phyloP scores from a whole-genome alignment of 176 grass and related monocot species.

The Avena insularis region DNA sequence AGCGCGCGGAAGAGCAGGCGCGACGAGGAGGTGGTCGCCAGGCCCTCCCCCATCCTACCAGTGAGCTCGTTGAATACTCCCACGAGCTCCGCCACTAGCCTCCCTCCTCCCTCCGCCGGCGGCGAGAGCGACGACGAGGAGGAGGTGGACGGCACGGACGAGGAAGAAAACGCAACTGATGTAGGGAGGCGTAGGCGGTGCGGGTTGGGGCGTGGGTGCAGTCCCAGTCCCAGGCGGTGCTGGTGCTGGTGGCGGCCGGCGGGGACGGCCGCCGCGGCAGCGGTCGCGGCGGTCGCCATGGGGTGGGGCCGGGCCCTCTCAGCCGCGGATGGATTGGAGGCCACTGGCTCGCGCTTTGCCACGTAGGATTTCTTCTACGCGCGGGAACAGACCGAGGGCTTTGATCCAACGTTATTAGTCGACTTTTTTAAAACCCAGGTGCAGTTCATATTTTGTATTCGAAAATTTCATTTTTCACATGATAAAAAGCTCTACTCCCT shows the following conservation, averaged over 20 bases:
- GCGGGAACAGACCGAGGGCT: background rate
- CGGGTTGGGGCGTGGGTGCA: background rate
- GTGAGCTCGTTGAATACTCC: slow-evolving; percentile 88
- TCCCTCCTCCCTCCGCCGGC: slow-evolving; percentile 55
- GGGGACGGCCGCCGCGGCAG: slow-evolving; percentile 37
- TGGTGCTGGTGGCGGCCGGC: slow-evolving; percentile 29
- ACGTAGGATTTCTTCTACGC: slow-evolving; percentile 26
- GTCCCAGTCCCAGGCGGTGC: background rate
- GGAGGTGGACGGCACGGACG: slow-evolving; percentile 35
- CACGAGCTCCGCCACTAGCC: slow-evolving; percentile 89
- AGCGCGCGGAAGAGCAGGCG: slow-evolving; percentile 80
- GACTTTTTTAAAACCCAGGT: no score
- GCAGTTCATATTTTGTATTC: no score
- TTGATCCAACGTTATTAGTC: no score
- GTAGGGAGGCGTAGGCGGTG: slow-evolving; percentile 24
- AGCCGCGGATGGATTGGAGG: slow-evolving; percentile 29
- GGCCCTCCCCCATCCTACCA: slow-evolving; percentile 68
- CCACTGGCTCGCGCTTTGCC: slow-evolving; percentile 37
- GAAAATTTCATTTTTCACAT: no score
- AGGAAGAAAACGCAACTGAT: background rate
- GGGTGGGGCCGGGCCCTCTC: slow-evolving; percentile 25
- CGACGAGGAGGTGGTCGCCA: slow-evolving; percentile 79
- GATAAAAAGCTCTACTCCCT: no score
- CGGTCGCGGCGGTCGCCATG: slow-evolving; percentile 51
- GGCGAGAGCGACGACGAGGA: slow-evolving; percentile 18